Conservation (phyloP, 352 stramenopile species). For the Phytophthora pseudosyringae region DNA sequence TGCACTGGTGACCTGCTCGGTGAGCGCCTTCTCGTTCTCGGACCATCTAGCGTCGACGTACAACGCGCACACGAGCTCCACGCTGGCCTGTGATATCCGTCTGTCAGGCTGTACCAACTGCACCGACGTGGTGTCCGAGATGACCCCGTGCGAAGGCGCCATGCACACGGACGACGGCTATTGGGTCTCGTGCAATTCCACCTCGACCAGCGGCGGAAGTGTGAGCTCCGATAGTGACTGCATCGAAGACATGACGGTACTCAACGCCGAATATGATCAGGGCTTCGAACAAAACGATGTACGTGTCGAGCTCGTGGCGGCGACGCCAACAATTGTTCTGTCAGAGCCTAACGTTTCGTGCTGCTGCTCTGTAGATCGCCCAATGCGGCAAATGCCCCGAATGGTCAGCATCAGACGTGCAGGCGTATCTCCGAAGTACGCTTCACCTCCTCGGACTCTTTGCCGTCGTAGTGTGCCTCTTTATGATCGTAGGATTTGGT, state of each 20-base stretch:
- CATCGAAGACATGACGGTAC: slow-evolving; percentile 57
- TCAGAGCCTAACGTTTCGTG: slow-evolving; percentile 15
- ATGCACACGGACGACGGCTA: slow-evolving; percentile 38
- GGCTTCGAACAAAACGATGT: slow-evolving; percentile 69
- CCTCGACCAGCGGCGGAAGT: slow-evolving; percentile 7
- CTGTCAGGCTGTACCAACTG: slow-evolving; percentile 83
- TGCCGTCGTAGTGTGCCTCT: slow-evolving; percentile 72
- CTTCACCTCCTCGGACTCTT: slow-evolving; percentile 75
- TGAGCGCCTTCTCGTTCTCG: slow-evolving; percentile 74
- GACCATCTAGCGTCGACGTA: slow-evolving; percentile 64
- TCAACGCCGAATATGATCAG: slow-evolving; percentile 58
- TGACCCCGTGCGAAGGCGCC: slow-evolving; percentile 52
- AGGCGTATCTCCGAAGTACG: slow-evolving; percentile 67
- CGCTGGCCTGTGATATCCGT: slow-evolving; percentile 71
- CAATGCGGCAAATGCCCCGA: slow-evolving; percentile 79
- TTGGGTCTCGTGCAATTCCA: slow-evolving; percentile 53
- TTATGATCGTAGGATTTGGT: slow-evolving; percentile 75
- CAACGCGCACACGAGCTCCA: slow-evolving; percentile 45
- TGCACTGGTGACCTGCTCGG: slow-evolving; percentile 65
- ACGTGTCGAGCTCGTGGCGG: slow-evolving; percentile 22
- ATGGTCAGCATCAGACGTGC: slow-evolving; percentile 72
- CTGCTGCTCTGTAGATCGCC: slow-evolving; percentile 51
- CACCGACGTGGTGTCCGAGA: slow-evolving; percentile 38
- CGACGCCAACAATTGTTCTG: background rate
- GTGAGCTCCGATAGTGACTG: slow-evolving; percentile 39